Percentiles rank a stretch among this genome's conserved stretches.
Conservation (phyloP, 352 stramenopile genomes). For the Phytophthora pistaciae region DNA sequence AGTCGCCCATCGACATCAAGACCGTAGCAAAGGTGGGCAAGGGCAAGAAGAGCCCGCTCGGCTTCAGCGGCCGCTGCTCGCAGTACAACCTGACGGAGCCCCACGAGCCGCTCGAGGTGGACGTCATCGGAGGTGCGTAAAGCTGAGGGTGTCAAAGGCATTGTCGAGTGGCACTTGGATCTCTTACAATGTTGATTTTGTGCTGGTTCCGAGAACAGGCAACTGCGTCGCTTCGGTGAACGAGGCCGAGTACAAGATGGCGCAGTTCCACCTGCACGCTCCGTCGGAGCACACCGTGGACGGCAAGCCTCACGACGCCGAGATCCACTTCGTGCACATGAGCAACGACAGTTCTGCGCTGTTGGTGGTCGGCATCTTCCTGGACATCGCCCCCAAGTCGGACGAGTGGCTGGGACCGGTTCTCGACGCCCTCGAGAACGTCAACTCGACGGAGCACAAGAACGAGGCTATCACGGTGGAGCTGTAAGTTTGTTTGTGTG, state of each 20-base stretch:
- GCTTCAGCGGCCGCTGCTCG: conserved; percentile 18
- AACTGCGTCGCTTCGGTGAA: conserved; percentile 16
- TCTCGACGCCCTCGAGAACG: conserved; percentile 30
- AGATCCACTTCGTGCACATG: conserved; percentile 58
- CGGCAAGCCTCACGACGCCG: conserved; percentile 41
- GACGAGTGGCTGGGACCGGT: conserved; percentile 39
- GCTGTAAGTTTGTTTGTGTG: background rate
- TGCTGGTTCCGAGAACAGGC: conserved; percentile 5
- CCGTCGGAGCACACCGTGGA: conserved; percentile 56
- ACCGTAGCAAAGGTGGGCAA: background rate
- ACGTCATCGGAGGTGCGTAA: conserved; percentile 30
- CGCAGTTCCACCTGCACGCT: conserved; percentile 55
- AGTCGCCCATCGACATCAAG: conserved; percentile 49
- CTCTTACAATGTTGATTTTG: too few relatives aligned
- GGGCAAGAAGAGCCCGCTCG: conserved; percentile 1
- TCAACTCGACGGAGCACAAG: conserved; percentile 9
- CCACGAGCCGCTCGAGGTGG: conserved; percentile 20
- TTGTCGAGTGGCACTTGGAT: too few relatives aligned
- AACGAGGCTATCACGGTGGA: background rate
- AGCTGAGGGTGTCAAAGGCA: background rate
- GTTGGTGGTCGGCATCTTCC: conserved; percentile 48
- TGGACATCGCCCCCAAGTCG: conserved; percentile 14
- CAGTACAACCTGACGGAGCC: conserved; percentile 35
- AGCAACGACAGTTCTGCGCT: conserved; percentile 23
- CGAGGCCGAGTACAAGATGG: conserved; percentile 34